Evolutionary conservation across 192 early-diverging fungal genomes (phyloP).

Genomic region (Coemansia sp.): DNA sequence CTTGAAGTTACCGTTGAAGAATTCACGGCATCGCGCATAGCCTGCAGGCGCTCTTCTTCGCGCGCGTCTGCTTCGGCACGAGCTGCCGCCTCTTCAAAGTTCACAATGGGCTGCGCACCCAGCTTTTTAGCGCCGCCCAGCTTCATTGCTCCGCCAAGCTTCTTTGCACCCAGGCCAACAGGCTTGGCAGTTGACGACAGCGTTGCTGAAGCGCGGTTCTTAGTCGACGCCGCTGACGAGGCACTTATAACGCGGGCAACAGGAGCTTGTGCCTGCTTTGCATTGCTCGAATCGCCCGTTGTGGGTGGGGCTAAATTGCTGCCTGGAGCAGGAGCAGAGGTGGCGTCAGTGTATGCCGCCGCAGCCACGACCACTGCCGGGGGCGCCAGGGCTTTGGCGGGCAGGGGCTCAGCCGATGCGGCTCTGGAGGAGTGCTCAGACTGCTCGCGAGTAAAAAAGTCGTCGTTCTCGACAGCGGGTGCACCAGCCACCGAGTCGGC

Average conservation of each 20-base stretch:
- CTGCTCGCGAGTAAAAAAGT: conserved; percentile 33
- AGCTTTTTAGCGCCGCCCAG: conserved; percentile 89
- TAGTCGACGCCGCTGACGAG: conserved; percentile 4
- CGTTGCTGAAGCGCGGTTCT: background rate
- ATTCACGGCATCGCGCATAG: conserved; percentile 52
- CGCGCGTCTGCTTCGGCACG: conserved; percentile 81
- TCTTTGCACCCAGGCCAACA: conserved; percentile 42
- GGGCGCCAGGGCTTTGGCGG: conserved; percentile 18
- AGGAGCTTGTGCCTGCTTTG: conserved; percentile 19
- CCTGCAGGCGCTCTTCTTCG: conserved; percentile 61
- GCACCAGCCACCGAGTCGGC: background rate
- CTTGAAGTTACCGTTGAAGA: background rate
- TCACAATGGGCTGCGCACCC: conserved; percentile 65
- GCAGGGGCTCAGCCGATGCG: background rate
- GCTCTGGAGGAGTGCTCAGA: conserved; percentile 12
- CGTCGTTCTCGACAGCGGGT: conserved; percentile 14
- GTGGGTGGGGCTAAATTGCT: background rate
- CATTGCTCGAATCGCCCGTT: background rate
- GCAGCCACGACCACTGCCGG: conserved; percentile 35
- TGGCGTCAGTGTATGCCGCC: background rate
- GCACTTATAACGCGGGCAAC: conserved; percentile 31
- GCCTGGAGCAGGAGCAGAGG: background rate
- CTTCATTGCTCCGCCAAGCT: conserved; percentile 61
- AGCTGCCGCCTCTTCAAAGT: conserved; percentile 93
- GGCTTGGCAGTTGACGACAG: conserved; percentile 21